phyloP scores from a whole-genome alignment of 139 green algal species.

The Picochlorum costavermella region DNA sequence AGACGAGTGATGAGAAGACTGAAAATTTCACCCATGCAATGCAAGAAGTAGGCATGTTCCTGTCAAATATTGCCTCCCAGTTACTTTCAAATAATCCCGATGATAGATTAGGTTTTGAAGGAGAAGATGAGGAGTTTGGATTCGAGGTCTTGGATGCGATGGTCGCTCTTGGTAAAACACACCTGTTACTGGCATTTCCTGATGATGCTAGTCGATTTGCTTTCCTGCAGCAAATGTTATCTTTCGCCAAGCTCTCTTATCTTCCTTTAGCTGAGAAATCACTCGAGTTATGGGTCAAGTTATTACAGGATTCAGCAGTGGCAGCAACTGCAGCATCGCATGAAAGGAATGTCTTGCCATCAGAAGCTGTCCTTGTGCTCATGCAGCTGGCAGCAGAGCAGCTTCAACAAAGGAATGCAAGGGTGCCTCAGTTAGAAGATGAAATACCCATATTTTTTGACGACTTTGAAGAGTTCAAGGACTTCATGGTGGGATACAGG shows the following conservation, averaged over 20 bases:
- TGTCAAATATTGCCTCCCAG: slow-evolving; percentile 33
- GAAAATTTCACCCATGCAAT: slow-evolving; percentile 40
- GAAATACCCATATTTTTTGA: slow-evolving; percentile 42
- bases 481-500: slow-evolving; percentile 36
- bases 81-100: slow-evolving; percentile 22
- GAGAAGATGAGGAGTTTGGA: slow-evolving; percentile 53
- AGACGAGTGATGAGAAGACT: slow-evolving; percentile 38
- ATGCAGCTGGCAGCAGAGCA: slow-evolving; percentile 36
- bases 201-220: slow-evolving; percentile 1
- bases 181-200: slow-evolving; percentile 24
- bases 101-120: slow-evolving; percentile 46
- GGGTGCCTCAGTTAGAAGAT: slow-evolving; percentile 22
- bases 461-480: slow-evolving; percentile 36
- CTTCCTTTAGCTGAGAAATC: slow-evolving; percentile 45
- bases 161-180: slow-evolving; percentile 35
- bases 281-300: slow-evolving; percentile 53
- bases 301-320: slow-evolving; percentile 9
- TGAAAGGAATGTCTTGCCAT: slow-evolving; percentile 13
- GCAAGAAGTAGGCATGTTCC: slow-evolving; percentile 31
- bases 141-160: slow-evolving; percentile 49
- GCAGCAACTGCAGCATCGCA: not conserved
- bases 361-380: slow-evolving; percentile 28
- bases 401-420: slow-evolving; percentile 15
- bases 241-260: slow-evolving; percentile 55
- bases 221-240: slow-evolving; percentile 45